Percentiles rank a stretch among this genome's conserved stretches.
Conservation (phyloP, 441 rosid species). For the Aquilaria agallochum region DNA sequence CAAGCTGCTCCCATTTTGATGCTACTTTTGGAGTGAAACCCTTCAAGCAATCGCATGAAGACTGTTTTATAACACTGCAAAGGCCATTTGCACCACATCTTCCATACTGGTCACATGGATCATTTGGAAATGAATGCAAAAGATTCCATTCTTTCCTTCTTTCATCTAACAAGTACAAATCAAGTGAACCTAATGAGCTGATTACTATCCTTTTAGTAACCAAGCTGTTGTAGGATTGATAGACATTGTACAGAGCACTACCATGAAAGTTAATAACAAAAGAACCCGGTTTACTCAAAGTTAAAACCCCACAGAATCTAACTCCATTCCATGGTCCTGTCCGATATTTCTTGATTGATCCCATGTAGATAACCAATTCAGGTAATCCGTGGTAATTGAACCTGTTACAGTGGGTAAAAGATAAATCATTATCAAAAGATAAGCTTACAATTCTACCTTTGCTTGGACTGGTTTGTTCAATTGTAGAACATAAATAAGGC, state of each 20-base stretch:
- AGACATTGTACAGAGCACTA: too few species aligned
- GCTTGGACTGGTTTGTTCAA: neutral
- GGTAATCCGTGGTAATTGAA: neutral
- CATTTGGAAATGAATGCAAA: constrained; percentile 1
- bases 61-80: constrained; percentile 1
- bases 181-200: constrained; percentile 2
- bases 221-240: neutral
- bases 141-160: neutral
- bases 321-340: constrained; percentile 11
- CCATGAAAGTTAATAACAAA: neutral
- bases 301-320: constrained; percentile 5
- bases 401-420: neutral
- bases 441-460: neutral
- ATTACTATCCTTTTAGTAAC: neutral
- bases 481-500: neutral
- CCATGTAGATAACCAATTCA: neutral
- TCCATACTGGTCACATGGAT: constrained; percentile 8
- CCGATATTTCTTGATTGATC: too few species aligned
- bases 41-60: constrained; percentile 11
- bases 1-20: neutral
- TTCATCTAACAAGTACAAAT: constrained; percentile 3
- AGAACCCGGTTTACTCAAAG: neutral
- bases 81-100: constrained; percentile 11
- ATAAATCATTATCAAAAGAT: neutral
- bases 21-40: constrained; percentile 13